Evolutionary conservation across 2,329 filamentous ascomycete species (phyloP), one percentile per base, ranked within the genome.

Genomic region (Talaromyces sp.): DNA sequence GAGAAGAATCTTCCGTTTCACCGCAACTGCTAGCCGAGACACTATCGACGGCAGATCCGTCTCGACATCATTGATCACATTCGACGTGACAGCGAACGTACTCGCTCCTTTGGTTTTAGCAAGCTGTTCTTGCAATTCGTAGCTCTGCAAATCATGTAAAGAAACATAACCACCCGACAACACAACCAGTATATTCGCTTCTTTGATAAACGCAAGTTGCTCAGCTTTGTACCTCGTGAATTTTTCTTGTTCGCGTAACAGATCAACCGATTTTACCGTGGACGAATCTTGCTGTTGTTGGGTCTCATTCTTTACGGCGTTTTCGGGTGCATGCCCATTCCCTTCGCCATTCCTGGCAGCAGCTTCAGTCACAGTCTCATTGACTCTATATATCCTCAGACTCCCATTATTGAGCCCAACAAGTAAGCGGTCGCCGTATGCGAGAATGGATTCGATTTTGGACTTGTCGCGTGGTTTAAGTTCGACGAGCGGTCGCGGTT

Each of bases 401-500:
- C 87, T 88, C 72, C 95, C 95, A 45, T 90, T 96, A 79, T 92
- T 97, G 68, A 99, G 84, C 64, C 95, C 95, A 65, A 97, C 93
- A 63, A 99, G 86, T 41, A 99, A 85, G 68, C 93, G 88, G 76
- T 99, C 95, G 75, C 93, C 93, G 79, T 97, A 92, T 67, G 94
- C 92, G 57, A 98, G 85, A 70, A 99, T 92, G 59, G 92, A 95
- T 81, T 99, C 95, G 80, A 99, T 97, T 83, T 90, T 95, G 70
- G 92, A 96, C 83, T 96, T 97, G 87, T 98, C 94, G 79, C 92
- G 90, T 79, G 89, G 88, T 82, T 91, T 93, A 74, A 99, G 90
- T 90, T 99, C 95, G 84, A 98, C 91, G 77, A 99, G 94, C 69
- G 93, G 91, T 75, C 92, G 91, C 82, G 95, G 93, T 72, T 91